phyloP scores from a whole-genome alignment of 306 rosid genomes.

The Cicer pinnatifidum region DNA sequence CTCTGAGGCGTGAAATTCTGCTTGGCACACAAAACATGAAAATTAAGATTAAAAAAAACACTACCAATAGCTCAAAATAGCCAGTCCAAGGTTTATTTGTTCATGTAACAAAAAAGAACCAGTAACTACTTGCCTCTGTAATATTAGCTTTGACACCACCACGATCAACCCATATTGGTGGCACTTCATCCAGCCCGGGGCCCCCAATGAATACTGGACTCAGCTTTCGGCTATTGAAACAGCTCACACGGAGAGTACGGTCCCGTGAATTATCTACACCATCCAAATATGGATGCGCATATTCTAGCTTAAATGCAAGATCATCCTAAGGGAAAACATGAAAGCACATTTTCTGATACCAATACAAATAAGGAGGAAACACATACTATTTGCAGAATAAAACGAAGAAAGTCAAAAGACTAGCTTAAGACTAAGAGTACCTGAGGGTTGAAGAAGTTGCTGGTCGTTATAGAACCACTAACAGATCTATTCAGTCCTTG shows the following conservation, averaged over 20 bases:
- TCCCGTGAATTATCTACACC: slow-evolving; percentile 74
- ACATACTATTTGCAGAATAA: slow-evolving; percentile 28
- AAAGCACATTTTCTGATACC: slow-evolving; percentile 22
- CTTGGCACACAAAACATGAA: slow-evolving; percentile 38
- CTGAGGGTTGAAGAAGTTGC: slow-evolving; percentile 90
- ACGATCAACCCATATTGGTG: slow-evolving; percentile 96
- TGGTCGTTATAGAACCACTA: slow-evolving; percentile 78
- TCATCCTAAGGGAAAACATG: slow-evolving; percentile 68
- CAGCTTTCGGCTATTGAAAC: slow-evolving; percentile 91
- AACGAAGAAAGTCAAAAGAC: slow-evolving; percentile 35
- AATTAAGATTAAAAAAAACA: slow-evolving; percentile 7
- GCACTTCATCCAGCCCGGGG: slow-evolving; percentile 95
- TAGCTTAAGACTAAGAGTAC: slow-evolving; percentile 45
- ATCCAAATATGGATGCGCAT: slow-evolving; percentile 89
- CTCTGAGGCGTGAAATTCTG: slow-evolving; percentile 95
- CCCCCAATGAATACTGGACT: slow-evolving; percentile 98
- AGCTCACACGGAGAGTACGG: slow-evolving; percentile 83
- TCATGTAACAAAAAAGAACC: neutral
- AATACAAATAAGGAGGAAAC: slow-evolving; percentile 10
- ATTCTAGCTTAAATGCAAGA: slow-evolving; percentile 95
- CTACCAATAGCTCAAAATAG: slow-evolving; percentile 6
- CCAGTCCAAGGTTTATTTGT: neutral
- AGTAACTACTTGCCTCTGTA: slow-evolving; percentile 66
- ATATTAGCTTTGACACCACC: slow-evolving; percentile 86
- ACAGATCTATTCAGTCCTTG: slow-evolving; percentile 84